A percentile compares a stretch with the other conserved stretches of the same genome.
These are phyloP conservation scores for Xylariales sp. DNA, from an alignment of 2,329 filamentous ascomycete species.

Conservation along the genomic window DNA sequence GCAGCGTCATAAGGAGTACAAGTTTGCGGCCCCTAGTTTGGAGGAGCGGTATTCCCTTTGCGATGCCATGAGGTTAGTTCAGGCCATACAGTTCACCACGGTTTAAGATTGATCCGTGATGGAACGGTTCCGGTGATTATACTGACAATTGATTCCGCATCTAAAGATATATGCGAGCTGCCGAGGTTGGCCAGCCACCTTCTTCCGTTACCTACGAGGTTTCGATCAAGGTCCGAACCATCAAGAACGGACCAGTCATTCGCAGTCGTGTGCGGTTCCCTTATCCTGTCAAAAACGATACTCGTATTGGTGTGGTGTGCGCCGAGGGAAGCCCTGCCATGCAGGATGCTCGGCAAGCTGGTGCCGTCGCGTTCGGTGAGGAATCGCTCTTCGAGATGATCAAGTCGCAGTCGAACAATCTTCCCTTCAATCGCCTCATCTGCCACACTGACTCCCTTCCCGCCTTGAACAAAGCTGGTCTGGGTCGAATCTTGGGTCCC, in stretches of 20 bases:
- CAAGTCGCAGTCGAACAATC: slow-evolving; percentile 59
- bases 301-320: slow-evolving; percentile 86
- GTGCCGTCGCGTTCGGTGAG: slow-evolving; percentile 80
- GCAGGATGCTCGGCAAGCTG: slow-evolving; percentile 69
- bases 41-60: slow-evolving; percentile 75
- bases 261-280: slow-evolving; percentile 86
- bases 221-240: slow-evolving; percentile 74
- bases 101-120: too few relatives aligned
- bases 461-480: slow-evolving; percentile 73
- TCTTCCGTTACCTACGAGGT: slow-evolving; percentile 81
- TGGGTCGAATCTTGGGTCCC: slow-evolving; percentile 82
- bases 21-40: slow-evolving; percentile 57
- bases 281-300: slow-evolving; percentile 82
- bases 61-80: slow-evolving; percentile 81
- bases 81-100: too few relatives aligned
- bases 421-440: slow-evolving; percentile 85
- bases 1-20: slow-evolving; percentile 64
- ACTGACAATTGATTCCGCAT: too few relatives aligned
- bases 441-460: slow-evolving; percentile 76
- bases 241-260: slow-evolving; percentile 81
- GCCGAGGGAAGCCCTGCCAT: slow-evolving; percentile 74
- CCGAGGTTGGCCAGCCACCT: slow-evolving; percentile 81
- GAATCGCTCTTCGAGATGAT: slow-evolving; percentile 80
- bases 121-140: too few relatives aligned
- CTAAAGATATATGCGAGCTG: slow-evolving; percentile 78